Evolutionary conservation across 2,329 filamentous ascomycete species (phyloP).

Genomic region (Aspergillus ruber): DNA sequence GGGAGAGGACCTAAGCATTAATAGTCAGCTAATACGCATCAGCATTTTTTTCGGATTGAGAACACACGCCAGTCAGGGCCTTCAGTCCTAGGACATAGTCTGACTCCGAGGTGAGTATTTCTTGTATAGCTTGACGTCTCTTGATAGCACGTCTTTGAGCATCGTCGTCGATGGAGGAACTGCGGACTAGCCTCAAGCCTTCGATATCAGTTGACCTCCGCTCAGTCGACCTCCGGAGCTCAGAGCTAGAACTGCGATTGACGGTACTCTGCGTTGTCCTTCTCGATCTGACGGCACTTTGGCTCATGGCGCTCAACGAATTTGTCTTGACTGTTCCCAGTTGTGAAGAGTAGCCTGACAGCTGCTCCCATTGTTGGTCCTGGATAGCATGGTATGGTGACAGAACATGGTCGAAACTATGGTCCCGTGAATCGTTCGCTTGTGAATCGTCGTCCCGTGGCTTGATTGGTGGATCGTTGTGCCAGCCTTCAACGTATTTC

Average conservation of each 20-base stretch:
- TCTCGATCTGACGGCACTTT: slow-evolving; percentile 60
- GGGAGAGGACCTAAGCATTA: slow-evolving; percentile 59
- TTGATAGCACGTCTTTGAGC: slow-evolving; percentile 67
- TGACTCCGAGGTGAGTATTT: slow-evolving; percentile 79
- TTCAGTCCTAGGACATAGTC: slow-evolving; percentile 82
- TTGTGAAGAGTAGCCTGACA: slow-evolving; percentile 72
- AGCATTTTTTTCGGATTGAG: background rate
- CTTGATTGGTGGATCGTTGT: slow-evolving; percentile 8
- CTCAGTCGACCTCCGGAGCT: slow-evolving; percentile 51
- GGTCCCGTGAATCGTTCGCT: background rate
- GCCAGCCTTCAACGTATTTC: slow-evolving; percentile 33
- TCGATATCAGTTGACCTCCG: slow-evolving; percentile 60
- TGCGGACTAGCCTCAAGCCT: slow-evolving; percentile 42
- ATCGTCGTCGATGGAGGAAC: slow-evolving; percentile 55
- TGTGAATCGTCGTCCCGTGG: background rate
- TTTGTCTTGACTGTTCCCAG: slow-evolving; percentile 76
- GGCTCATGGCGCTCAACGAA: slow-evolving; percentile 67
- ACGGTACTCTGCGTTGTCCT: slow-evolving; percentile 55
- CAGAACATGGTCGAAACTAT: slow-evolving; percentile 6
- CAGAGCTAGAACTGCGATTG: slow-evolving; percentile 49
- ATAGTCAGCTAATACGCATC: slow-evolving; percentile 24
- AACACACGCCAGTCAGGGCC: slow-evolving; percentile 72
- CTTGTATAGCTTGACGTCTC: slow-evolving; percentile 73
- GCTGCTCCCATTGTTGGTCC: slow-evolving; percentile 50
- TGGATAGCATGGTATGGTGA: slow-evolving; percentile 15